Evolutionary conservation across 257 asterid genomes (phyloP).

Genomic region (Linaria vulgaris): DNA sequence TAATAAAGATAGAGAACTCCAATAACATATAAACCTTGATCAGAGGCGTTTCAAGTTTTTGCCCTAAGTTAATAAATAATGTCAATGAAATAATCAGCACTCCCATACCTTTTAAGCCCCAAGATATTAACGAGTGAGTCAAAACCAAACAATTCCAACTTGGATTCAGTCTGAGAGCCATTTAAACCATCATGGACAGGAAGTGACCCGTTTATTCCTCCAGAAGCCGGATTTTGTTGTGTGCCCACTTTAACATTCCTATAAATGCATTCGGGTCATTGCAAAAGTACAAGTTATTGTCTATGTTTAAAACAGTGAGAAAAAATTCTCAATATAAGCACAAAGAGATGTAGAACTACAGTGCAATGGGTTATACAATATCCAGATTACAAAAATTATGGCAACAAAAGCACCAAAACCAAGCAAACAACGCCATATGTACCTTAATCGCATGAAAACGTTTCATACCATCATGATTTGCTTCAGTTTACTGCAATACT

Average conservation of each 20-base stretch:
- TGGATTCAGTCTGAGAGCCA: constrained; percentile 70
- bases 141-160: constrained; percentile 93
- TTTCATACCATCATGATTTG: constrained; percentile 9
- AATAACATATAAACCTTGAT: constrained; percentile 1
- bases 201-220: constrained; percentile 50
- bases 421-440: neutral
- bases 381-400: constrained; percentile 6
- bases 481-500: constrained; percentile 7
- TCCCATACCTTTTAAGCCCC: constrained; percentile 88
- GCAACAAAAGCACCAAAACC: neutral
- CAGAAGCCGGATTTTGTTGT: constrained; percentile 41
- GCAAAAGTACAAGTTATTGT: constrained; percentile 17
- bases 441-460: constrained; percentile 1
- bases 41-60: constrained; percentile 15
- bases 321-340: constrained; percentile 8
- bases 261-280: constrained; percentile 35
- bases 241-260: constrained; percentile 56
- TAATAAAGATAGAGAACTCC: neutral
- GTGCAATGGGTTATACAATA: constrained; percentile 14
- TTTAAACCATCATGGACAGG: constrained; percentile 55
- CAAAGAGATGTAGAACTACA: neutral
- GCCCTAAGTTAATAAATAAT: constrained; percentile 1
- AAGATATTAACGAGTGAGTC: constrained; percentile 93
- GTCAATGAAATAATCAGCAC: neutral
- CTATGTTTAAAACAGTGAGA: neutral